These are phyloP conservation scores for Apostasia ramifera DNA, from an alignment of 106 monocot species.

Conservation along the genomic window DNA sequence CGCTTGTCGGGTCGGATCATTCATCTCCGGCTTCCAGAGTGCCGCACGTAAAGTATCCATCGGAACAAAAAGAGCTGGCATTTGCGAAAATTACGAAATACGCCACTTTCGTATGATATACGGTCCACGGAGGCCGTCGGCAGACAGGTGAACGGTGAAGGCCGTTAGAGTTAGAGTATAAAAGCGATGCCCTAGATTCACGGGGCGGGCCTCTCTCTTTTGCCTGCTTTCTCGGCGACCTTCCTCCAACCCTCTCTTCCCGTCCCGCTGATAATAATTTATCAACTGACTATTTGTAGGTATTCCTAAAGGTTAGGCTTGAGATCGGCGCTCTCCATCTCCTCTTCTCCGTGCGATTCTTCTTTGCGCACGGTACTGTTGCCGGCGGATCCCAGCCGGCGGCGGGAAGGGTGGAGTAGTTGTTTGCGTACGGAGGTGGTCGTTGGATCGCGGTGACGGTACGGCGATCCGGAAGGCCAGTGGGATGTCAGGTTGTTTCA, in stretches of 20 bases:
- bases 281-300: too few relatives aligned
- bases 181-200: constrained; percentile 8
- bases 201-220: background rate
- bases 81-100: too few relatives aligned
- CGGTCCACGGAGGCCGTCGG: background rate
- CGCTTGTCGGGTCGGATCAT: too few relatives aligned
- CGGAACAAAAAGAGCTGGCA: too few relatives aligned
- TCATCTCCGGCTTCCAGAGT: too few relatives aligned
- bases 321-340: background rate
- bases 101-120: too few relatives aligned
- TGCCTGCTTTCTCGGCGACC: background rate
- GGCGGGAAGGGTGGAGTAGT: background rate
- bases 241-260: background rate
- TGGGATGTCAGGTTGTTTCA: background rate
- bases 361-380: background rate
- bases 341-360: constrained; percentile 1
- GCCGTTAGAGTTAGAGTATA: constrained; percentile 3
- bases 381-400: background rate
- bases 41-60: too few relatives aligned
- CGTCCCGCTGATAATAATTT: too few relatives aligned
- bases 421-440: background rate
- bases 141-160: background rate
- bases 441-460: too few relatives aligned
- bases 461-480: constrained; percentile 1
- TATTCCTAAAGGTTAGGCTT: background rate